These are phyloP conservation scores for Saposhnikovia divaricata DNA, from an alignment of 129 eudicot species.

Conservation along the genomic window DNA sequence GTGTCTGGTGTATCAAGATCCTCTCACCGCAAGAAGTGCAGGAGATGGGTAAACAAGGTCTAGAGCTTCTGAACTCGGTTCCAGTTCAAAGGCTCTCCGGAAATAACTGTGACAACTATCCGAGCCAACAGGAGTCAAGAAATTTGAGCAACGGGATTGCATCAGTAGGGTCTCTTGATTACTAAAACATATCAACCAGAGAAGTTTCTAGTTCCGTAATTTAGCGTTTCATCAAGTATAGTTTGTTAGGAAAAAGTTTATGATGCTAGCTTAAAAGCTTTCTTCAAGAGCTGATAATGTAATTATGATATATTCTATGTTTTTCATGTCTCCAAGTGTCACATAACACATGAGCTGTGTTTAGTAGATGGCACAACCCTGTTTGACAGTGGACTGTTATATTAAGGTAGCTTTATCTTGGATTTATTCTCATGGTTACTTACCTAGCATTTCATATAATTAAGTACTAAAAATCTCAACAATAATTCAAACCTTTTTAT, in stretches of 20 bases:
- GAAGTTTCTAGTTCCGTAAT: constrained; percentile 7
- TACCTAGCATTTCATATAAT: not conserved
- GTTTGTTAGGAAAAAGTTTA: constrained; percentile 16
- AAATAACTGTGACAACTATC: constrained; percentile 34
- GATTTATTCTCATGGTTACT: not conserved
- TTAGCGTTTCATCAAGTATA: constrained; percentile 16
- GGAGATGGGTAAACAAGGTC: constrained; percentile 78
- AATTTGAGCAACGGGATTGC: constrained; percentile 54
- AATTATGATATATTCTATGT: constrained; percentile 25
- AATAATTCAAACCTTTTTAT: no score
- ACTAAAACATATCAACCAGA: constrained; percentile 27
- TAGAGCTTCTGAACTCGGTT: constrained; percentile 54
- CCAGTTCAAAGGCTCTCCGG: constrained; percentile 34
- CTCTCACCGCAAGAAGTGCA: constrained; percentile 87
- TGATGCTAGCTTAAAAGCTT: constrained; percentile 27
- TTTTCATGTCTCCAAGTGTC: not conserved
- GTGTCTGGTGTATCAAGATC: constrained; percentile 74
- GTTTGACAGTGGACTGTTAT: not conserved
- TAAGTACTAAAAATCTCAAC: no score
- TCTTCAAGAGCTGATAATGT: constrained; percentile 23
- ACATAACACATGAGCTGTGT: not conserved
- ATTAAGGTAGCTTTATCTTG: not conserved
- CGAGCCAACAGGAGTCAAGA: constrained; percentile 42
- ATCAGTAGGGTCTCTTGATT: constrained; percentile 65
- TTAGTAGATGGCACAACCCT: not conserved